Base-by-base conservation (phyloP, 225 moss, liverwort and hornwort genomes). In the Sphagnum contortum region DNA sequence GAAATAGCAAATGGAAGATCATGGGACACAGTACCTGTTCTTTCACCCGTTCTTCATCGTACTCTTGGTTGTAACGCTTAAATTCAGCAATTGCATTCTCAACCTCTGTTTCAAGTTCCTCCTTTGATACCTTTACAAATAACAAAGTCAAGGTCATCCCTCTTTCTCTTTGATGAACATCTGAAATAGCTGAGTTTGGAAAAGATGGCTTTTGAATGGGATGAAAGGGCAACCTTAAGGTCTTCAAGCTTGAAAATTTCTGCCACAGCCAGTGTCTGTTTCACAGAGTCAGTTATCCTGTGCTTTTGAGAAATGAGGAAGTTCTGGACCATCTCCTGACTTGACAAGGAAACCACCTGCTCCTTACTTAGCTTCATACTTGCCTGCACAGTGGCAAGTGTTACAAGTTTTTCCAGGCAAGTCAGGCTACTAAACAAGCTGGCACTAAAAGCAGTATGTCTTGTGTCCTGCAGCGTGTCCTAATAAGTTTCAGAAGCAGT, bases 61-160 rank as follows among this genome's bases (percentile, higher is more conserved):
- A 93, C 73, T 93, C 93, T 69, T 98, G 93, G 52, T 93, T 87
- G 70, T 91, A 98, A 57, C 84, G 90, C 76, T 91, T 93, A 61
- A 93, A 98, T 60, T 98, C 98, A 58, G 78, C 87, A 50, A 89
- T 64, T 6, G 93, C 93, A 67, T 73, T 85, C 62, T 82, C 71
- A 12, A 98, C 82, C 74, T 98, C 98, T 54, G 50, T 44, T 56
- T 91, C 81, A 62, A 98, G 75, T 73, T 98, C 98, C 69, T 98
- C 98, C 4, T 84, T 84, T 4, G 93, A 72, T 51, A 79, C 73
- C 81, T 80, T 71, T 48, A 29, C 29, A 29, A 29, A 29, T 29
- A 1, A 29, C 29, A 29, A 29, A 29, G 29, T 29, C 29, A 29
- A 29, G 29, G 29, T 29, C 1, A 29, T 29, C 29, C 29, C 29